Evolutionary conservation across 129 eudicot species (phyloP).

Genomic region (Heracleum sosnowskyi): DNA sequence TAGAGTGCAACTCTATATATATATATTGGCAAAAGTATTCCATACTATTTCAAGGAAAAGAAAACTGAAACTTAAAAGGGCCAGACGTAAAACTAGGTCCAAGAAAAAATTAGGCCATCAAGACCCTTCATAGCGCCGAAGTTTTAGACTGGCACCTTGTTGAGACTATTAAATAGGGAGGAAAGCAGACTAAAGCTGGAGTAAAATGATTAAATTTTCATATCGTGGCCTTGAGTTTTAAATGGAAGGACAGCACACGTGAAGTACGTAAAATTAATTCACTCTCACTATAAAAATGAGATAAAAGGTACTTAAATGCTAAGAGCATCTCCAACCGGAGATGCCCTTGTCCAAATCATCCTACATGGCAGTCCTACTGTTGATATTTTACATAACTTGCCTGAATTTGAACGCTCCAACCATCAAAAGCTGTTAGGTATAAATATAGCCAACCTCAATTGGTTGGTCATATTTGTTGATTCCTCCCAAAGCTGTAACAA

Average conservation of each 20-base stretch:
- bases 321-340: too few relatives aligned
- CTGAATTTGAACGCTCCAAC: too few relatives aligned
- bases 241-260: background rate
- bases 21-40: background rate
- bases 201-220: background rate
- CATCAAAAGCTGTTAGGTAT: too few relatives aligned
- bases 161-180: background rate
- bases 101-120: background rate
- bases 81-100: background rate
- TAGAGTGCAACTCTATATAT: too few relatives aligned
- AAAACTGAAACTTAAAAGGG: background rate
- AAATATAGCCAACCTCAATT: too few relatives aligned
- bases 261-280: background rate
- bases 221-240: background rate
- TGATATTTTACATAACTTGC: too few relatives aligned
- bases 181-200: background rate
- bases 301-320: background rate
- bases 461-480: too few relatives aligned
- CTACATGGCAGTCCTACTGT: too few relatives aligned
- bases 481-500: too few relatives aligned
- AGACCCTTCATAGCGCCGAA: background rate
- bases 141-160: background rate
- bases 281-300: background rate
- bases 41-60: background rate
- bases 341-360: too few relatives aligned